Evolutionary conservation across 2,329 filamentous ascomycete genomes (phyloP), one percentile per base, ranked within the genome.

Genomic region (Pezicula rhizophila): DNA sequence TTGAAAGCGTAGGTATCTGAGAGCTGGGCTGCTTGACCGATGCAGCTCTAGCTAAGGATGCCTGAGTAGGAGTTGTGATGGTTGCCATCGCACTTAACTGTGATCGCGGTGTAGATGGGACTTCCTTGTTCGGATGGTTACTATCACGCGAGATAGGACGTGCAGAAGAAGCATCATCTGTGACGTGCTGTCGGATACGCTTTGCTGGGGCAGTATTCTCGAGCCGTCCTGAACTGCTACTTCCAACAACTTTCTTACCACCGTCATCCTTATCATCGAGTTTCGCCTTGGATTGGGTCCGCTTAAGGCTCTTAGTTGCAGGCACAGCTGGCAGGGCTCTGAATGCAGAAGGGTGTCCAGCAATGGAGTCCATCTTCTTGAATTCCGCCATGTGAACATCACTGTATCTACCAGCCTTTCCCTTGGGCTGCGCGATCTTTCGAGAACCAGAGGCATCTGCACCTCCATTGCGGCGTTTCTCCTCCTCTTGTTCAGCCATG

Each of bases 331-430:
- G 68, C 51, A 79, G 74, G 18, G 77, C 77, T 53, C 88, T 78
- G 71, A 84, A 93, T 14, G 85, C 80, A 10, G 91, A 95, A 8
- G 89, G 77, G 64, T 96, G 91, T 53, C 84, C 84, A 39, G 82
- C 88, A 62, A 97, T 96, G 2, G 91, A 96, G 65, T 96, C 90
- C 92, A 97, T 96, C 74, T 95, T 97, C 70, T 89, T 89, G 71
- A 97, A 96, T 62, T 92, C 80, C 44, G 84, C 82, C 79, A 88
- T 86, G 65, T 97, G 92, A 34, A 80, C 83, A 54, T 89, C 85
- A 64, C 89, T 96, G 70, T 85, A 97, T 41, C 92, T 84, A 43
- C 83, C 74, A 45, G 81, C 78, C 65, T 85, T 91, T 57, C 88
- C 84, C 70, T 85, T 95, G 11, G 91, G 82, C 57, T 82, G 81